Conservation (phyloP, 257 asterid species). For the Schizonepeta tenuifolia region DNA sequence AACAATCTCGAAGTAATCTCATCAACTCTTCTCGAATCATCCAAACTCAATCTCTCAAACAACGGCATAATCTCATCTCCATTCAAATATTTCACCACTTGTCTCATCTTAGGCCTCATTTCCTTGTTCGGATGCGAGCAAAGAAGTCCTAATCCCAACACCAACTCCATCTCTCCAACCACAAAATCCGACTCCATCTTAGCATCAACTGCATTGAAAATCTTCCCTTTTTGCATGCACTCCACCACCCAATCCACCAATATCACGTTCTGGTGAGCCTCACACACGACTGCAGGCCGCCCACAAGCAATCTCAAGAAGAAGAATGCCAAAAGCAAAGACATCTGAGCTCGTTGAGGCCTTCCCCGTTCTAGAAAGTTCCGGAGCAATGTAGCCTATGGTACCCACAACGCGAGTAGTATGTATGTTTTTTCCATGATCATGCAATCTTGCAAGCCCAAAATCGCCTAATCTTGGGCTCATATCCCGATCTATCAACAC, state of each 20-base stretch:
- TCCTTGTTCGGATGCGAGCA: conserved; percentile 42
- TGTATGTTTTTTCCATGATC: conserved; percentile 58
- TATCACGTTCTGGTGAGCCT: conserved; percentile 36
- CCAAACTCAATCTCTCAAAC: conserved; percentile 38
- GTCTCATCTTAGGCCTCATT: conserved; percentile 53
- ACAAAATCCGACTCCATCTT: conserved; percentile 36
- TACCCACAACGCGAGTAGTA: conserved; percentile 75
- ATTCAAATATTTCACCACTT: conserved; percentile 53
- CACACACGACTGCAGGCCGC: conserved; percentile 18
- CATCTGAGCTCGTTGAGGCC: conserved; percentile 52
- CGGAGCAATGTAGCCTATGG: conserved; percentile 82
- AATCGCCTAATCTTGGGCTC: conserved; percentile 73
- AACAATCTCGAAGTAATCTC: conserved; percentile 45
- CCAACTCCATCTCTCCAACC: conserved; percentile 54
- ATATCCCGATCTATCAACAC: conserved; percentile 62
- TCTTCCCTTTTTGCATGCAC: conserved; percentile 41
- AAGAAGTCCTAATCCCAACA: conserved; percentile 66
- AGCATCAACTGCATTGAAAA: conserved; percentile 57
- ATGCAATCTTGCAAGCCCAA: conserved; percentile 71
- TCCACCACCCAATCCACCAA: conserved; percentile 76
- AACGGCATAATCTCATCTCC: conserved; percentile 52
- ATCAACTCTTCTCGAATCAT: conserved; percentile 43
- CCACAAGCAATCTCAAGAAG: conserved; percentile 49
- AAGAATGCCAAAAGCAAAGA: conserved; percentile 64
- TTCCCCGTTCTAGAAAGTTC: conserved; percentile 41